These are phyloP conservation scores for Pholiota adiposa DNA, from an alignment of 1,284 basidiomycete species.

Conservation along the genomic window DNA sequence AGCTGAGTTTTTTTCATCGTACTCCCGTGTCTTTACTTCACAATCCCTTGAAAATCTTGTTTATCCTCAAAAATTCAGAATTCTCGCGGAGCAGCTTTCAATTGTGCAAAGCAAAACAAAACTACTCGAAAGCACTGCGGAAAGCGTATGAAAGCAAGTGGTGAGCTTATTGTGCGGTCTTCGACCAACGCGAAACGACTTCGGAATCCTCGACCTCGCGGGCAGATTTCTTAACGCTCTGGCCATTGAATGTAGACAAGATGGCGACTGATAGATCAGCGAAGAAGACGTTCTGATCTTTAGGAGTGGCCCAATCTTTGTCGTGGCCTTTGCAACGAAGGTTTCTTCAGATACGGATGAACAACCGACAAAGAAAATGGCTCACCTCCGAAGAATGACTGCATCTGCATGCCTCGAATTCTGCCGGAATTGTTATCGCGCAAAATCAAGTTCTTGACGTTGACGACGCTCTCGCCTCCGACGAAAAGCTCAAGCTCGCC, in stretches of 20 bases:
- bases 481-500: conserved; percentile 62
- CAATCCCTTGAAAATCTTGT: too few relatives aligned
- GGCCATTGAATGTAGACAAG: neutral
- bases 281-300: conserved; percentile 61
- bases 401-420: conserved; percentile 65
- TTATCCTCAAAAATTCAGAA: too few relatives aligned
- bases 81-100: neutral
- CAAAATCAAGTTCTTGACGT: conserved; percentile 52
- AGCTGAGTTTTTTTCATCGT: too few relatives aligned
- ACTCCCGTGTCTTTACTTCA: too few relatives aligned
- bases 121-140: neutral
- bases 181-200: neutral
- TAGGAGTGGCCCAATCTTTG: conserved; percentile 54
- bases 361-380: too few relatives aligned
- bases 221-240: neutral
- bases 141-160: neutral
- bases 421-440: conserved; percentile 45
- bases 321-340: conserved; percentile 40
- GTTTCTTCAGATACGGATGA: too few relatives aligned
- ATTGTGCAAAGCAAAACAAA: neutral
- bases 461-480: conserved; percentile 61
- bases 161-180: neutral
- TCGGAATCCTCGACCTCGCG: neutral
- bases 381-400: conserved; percentile 71
- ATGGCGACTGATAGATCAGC: conserved; percentile 68